Base-by-base conservation (phyloP, 257 asterid species). In the Dorcoceras hygrometricum region DNA sequence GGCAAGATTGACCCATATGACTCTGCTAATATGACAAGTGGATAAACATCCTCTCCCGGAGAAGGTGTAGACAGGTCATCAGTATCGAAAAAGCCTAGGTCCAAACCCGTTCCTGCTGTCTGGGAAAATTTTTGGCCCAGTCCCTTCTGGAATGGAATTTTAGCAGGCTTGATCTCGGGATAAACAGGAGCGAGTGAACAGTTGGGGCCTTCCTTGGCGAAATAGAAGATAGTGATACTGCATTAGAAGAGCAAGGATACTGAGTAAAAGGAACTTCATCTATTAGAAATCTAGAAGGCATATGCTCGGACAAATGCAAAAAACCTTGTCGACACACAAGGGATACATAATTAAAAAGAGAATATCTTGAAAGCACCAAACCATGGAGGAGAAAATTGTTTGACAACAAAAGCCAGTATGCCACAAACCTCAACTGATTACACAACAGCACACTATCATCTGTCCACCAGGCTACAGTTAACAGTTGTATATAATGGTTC, bases 91-190 rank as follows among this genome's bases (percentile, higher is more conserved):
- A 89, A 92, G 57, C 95, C 98, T 3, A 92, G 78, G 80, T 88
- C 97, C 36, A 89, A 80, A 22, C 98, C 97, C 32, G 91, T 87
- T 79, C 97, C 94, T n/a, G 95, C 79, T 65, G 95, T 89, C 86
- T 89, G 98, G 81, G 75, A 72, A 65, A 92, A 89, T 71, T 87
- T 85, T 83, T 92, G 98, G 59, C 87, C 85, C 59, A 81, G 75
- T 66, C 97, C 98, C 81, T 86, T 86, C 65, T 69, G 79, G 69
- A 92, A 92, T 25, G 94, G 87, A 28, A 87, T 66, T 80, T 77
- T 81, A 56, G 83, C 87, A 11, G 97, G 95, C 77, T 68, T 76
- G 46, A 85, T 78, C 72, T 89, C 98, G 2, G 98, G 88, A 82
- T 84, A 86, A 27, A 84, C 23, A 1, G 98, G 89, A 68, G 79